phyloP scores from a whole-genome alignment of 179 eudicot genomes.

The Silene vulgaris region DNA sequence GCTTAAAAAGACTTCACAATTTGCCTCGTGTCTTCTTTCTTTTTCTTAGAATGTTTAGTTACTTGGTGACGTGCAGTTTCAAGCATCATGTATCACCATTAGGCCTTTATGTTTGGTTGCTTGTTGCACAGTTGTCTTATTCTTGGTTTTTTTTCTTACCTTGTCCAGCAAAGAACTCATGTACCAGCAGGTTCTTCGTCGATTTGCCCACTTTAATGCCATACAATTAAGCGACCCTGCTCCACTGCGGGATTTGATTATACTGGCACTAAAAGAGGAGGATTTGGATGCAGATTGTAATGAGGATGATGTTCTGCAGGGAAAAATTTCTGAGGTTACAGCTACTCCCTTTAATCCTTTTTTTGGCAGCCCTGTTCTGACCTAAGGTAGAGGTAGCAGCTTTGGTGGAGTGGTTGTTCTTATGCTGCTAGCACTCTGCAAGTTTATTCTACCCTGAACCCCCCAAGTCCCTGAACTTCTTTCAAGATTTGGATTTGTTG shows the following conservation, averaged over 20 bases:
- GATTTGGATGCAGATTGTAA: slow-evolving; percentile 48
- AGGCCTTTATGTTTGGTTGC: neutral
- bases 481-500: neutral
- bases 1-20: neutral
- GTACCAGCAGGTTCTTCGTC: slow-evolving; percentile 92
- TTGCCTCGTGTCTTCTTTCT: neutral
- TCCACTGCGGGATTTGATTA: slow-evolving; percentile 54
- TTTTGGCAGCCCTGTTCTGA: neutral
- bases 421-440: neutral
- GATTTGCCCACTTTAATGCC: slow-evolving; percentile 91
- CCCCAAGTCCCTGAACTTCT: neutral
- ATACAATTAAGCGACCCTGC: slow-evolving; percentile 94
- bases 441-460: neutral
- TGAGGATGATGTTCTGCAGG: slow-evolving; percentile 59
- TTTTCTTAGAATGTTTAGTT: neutral
- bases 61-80: slow-evolving; percentile 4
- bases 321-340: slow-evolving; percentile 72
- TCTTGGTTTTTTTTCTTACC: slow-evolving; percentile 25
- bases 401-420: slow-evolving; percentile 2
- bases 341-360: slow-evolving; percentile 11
- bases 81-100: slow-evolving; percentile 7
- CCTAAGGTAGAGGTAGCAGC: slow-evolving; percentile 1
- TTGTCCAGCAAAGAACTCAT: slow-evolving; percentile 91
- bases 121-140: slow-evolving; percentile 18
- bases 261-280: slow-evolving; percentile 78